Conservation (phyloP, 768 basidiomycete species). For the Lactarius psammicola region DNA sequence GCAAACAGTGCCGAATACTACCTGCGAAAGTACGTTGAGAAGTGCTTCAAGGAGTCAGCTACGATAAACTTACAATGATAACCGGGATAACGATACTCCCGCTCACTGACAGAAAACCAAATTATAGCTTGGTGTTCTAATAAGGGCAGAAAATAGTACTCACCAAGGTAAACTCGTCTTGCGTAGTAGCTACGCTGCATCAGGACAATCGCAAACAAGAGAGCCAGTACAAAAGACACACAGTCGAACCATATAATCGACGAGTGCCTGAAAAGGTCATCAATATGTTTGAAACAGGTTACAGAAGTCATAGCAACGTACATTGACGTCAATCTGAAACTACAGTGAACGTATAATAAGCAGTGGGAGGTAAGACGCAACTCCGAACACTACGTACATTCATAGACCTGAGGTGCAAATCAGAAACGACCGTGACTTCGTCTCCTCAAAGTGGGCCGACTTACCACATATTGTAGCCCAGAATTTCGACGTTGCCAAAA, state of each 20-base stretch:
- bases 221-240: background rate
- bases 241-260: slow-evolving; percentile 4
- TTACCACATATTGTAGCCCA: slow-evolving; percentile 44
- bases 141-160: background rate
- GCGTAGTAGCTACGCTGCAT: slow-evolving; percentile 6
- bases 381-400: slow-evolving; percentile 25
- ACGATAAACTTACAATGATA: background rate
- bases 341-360: background rate
- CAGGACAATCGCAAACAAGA: background rate
- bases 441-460: slow-evolving; percentile 15
- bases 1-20: slow-evolving; percentile 43
- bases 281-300: background rate
- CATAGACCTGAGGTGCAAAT: slow-evolving; percentile 24
- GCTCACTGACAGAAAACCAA: background rate
- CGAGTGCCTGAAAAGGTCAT: background rate
- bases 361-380: slow-evolving; percentile 18
- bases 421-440: background rate
- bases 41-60: background rate
- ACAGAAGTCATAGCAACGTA: background rate
- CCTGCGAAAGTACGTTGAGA: background rate
- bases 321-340: background rate
- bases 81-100: background rate
- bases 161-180: slow-evolving; percentile 7
- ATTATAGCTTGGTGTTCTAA: background rate
- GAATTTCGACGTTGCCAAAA: slow-evolving; percentile 40